These are phyloP conservation scores for Leucaena leucocephala DNA, from an alignment of 306 rosid genomes.

Conservation along the genomic window DNA sequence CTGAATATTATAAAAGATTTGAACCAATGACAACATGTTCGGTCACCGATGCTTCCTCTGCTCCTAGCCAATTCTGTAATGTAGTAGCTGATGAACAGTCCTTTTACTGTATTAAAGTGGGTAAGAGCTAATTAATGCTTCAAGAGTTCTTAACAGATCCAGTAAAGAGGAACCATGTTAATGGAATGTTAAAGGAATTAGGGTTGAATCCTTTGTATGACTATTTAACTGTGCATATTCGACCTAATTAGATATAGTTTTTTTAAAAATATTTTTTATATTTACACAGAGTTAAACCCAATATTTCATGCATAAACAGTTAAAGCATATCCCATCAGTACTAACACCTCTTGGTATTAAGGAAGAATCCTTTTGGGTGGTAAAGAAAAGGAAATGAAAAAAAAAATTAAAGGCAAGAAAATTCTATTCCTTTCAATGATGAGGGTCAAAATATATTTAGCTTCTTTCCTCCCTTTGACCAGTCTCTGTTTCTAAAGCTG, in stretches of 20 bases:
- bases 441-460: slow-evolving; percentile 36
- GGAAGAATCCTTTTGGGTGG: slow-evolving; percentile 20
- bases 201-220: background rate
- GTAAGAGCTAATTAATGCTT: background rate
- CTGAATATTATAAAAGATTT: background rate
- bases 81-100: background rate
- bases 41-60: background rate
- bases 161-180: background rate
- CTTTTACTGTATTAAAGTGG: background rate
- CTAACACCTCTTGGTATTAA: no score
- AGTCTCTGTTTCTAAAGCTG: slow-evolving; percentile 4
- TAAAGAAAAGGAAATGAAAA: slow-evolving; percentile 23
- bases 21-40: background rate
- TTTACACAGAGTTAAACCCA: no score
- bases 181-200: slow-evolving; percentile 10
- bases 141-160: background rate
- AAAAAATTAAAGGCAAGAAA: slow-evolving; percentile 14
- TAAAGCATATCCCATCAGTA: no score
- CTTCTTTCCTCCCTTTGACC: slow-evolving; percentile 47
- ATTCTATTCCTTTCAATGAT: slow-evolving; percentile 41
- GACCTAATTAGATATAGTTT: no score
- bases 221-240: no score
- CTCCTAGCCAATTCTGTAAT: background rate
- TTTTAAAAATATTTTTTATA: no score
- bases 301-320: no score